A percentile compares a stretch with the other conserved stretches of the same genome.
Evolutionary conservation across 768 basidiomycete species (phyloP).

Genomic region (Agaricus blazei): DNA sequence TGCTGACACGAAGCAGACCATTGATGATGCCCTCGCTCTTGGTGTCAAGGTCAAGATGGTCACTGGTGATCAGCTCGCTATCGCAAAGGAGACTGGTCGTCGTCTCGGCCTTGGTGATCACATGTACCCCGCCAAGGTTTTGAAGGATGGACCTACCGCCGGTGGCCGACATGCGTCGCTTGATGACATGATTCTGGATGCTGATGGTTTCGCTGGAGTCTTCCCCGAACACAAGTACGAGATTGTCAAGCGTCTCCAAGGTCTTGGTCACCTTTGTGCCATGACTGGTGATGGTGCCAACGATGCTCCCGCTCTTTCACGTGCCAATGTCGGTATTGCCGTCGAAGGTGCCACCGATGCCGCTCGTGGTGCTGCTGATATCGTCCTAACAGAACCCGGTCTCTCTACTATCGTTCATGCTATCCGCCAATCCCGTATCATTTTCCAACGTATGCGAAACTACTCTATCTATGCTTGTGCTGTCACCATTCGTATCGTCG

Average conservation of each 20-base stretch:
- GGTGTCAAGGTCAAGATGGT: slow-evolving; percentile 99
- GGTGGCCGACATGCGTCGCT: slow-evolving; percentile 78
- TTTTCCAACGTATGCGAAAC: slow-evolving; percentile 99
- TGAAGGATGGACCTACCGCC: slow-evolving; percentile 93
- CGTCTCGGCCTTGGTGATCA: slow-evolving; percentile 97
- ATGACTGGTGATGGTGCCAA: slow-evolving; percentile 99
- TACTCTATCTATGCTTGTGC: slow-evolving; percentile 96
- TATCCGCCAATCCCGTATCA: slow-evolving; percentile 96
- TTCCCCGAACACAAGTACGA: slow-evolving; percentile 99
- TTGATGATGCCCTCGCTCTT: slow-evolving; percentile 92
- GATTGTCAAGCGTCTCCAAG: slow-evolving; percentile 98
- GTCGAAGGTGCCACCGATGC: slow-evolving; percentile 99
- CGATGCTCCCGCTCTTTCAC: slow-evolving; percentile 94
- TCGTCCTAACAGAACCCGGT: slow-evolving; percentile 97
- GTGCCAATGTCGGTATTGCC: slow-evolving; percentile 99
- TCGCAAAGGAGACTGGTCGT: slow-evolving; percentile 98
- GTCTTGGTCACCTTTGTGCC: slow-evolving; percentile 90
- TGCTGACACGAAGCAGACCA: slow-evolving; percentile 97
- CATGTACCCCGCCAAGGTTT: slow-evolving; percentile 98
- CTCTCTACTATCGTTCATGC: slow-evolving; percentile 99
- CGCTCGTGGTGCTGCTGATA: slow-evolving; percentile 97
- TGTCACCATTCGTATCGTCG: slow-evolving; percentile 98
- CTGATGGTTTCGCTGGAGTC: slow-evolving; percentile 97
- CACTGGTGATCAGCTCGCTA: slow-evolving; percentile 98
- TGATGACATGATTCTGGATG: slow-evolving; percentile 99